Evolutionary conservation across 768 basidiomycete species (phyloP).

Genomic region (Thelephora ganbajun): DNA sequence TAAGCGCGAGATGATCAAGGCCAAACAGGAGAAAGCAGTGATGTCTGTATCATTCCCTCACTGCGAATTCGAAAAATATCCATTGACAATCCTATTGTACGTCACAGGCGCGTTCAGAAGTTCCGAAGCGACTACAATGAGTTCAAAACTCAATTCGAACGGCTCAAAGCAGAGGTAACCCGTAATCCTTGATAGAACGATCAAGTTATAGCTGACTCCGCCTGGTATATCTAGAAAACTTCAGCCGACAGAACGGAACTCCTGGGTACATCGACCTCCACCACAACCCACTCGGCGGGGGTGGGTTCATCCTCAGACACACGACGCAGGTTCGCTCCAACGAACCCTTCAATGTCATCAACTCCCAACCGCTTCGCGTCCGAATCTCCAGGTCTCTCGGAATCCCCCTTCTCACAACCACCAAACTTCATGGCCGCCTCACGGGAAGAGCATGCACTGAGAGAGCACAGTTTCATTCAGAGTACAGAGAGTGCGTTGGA

Average conservation of each 20-base stretch:
- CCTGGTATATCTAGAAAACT: slow-evolving; percentile 33
- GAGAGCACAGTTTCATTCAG: slow-evolving; percentile 83
- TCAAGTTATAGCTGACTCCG: slow-evolving; percentile 11
- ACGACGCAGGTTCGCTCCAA: slow-evolving; percentile 45
- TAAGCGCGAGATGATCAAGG: slow-evolving; percentile 88
- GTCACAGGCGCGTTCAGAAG: slow-evolving; percentile 74
- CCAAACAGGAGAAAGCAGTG: slow-evolving; percentile 93
- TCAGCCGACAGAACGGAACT: slow-evolving; percentile 51
- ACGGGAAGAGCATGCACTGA: slow-evolving; percentile 68
- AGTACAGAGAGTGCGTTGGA: slow-evolving; percentile 74
- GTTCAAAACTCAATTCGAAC: slow-evolving; percentile 72
- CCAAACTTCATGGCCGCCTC: slow-evolving; percentile 36
- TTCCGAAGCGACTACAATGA: slow-evolving; percentile 81
- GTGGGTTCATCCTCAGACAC: slow-evolving; percentile 42
- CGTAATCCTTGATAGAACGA: neutral
- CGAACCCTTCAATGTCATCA: slow-evolving; percentile 7
- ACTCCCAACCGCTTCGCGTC: slow-evolving; percentile 4
- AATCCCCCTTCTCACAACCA: slow-evolving; percentile 65
- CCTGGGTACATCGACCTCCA: slow-evolving; percentile 31
- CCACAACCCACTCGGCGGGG: slow-evolving; percentile 20
- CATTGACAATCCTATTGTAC: neutral
- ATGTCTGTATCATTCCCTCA: slow-evolving; percentile 35
- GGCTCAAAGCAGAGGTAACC: slow-evolving; percentile 45
- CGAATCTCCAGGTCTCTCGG: slow-evolving; percentile 34
- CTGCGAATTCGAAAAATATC: neutral